Base-by-base conservation (phyloP, 495 filamentous ascomycete species). In the Neohortaea acidophila region DNA sequence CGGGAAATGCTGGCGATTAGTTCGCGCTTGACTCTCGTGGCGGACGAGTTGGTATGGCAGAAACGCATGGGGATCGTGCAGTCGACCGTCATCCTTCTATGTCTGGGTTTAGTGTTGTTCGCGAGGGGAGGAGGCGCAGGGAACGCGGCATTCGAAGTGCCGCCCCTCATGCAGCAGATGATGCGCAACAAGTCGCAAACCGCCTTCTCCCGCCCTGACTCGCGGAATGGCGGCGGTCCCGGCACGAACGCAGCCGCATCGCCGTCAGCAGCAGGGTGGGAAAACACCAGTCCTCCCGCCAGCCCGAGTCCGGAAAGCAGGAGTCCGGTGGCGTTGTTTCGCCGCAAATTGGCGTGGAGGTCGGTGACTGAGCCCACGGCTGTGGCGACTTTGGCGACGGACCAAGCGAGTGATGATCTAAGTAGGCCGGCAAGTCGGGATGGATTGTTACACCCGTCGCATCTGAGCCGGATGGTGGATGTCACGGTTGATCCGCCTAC, bases 1-100 rank as follows among this genome's bases (percentile, higher is more conserved):
- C 67, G 72, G 24, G 89, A 97, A 55, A 74, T 91, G 32, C 63
- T 79, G 30, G 83, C 84, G 12, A 63, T 96, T n/a, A 79, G 70
- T 45, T 55, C 70, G n/a, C 76, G 87, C 23, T 69, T 97, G 30
- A 79, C 73, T 41, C 67, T 94, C 18, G 67, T 97, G 1, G 86
- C 87, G 15, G 87, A 97, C 46, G 89, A 97, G 57, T 68, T 97
- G 15, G 77, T 94, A 31, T 94, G 89, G 57, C 89, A 96, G 59
- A 93, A 94, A 57, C 73, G 89, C 27, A 85, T 97, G 66, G 77
- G 79, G 17, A 84, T 94, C 45, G 66, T 92, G 27, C 87, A 94
- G 57, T 81, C 76, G 39, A 68, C 89, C 7, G 69, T 96, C 13
- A 72, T 97, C 1, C 70, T 97, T 2, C 71, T 85, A 47, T 93